Base-by-base conservation (phyloP, 345 rosid species). In the Gossypium ekmanianum region DNA sequence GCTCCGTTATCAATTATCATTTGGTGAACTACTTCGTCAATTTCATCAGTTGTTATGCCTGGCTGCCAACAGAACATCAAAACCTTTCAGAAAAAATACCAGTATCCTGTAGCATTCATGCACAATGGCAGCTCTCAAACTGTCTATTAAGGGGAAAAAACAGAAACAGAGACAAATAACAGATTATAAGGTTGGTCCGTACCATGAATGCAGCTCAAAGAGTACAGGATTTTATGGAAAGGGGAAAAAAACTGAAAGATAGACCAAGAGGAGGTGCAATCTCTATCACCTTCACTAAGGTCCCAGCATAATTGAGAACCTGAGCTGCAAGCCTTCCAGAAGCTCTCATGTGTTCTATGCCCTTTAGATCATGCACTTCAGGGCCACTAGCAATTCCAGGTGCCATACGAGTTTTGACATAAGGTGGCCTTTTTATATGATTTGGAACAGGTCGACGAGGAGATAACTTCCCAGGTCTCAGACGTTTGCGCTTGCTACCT, bases 1-100 rank as follows among this genome's bases (percentile, higher is more conserved):
- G 97, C 98, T 77, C 97, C 97, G 75, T 89, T 94, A 72, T 92
- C 94, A 61, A 94, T 87, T 73, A 91, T 92, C 97, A 92, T 89
- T 65, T 86, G 95, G 66, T 94, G 98, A 77, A 94, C 97, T 0
- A 92, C 95, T 86, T 89, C 81, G 74, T 94, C 97, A 29, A 94
- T 92, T 80, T 91, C 97, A 83, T 94, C 97, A 2, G 97, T 94
- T 65, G 75, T 91, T 63, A 90, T 71, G 68, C 97, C 98, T 76
- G 97, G 94, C 98, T 94, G 96, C 83, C 83, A 87, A 78, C n/a
- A 45, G 61, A 78, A 72, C 64, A 77, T 55, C 67, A 14, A 71
- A 74, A 11, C 78, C 65, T 63, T 67, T 56, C 55, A 79, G 72
- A 67, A 50, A 72, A 80, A 80, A 52, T 1, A 22, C 57, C 27